Percentiles rank a stretch among this genome's conserved stretches.
Conservation (phyloP, 768 basidiomycete genomes). For the Panellus pusillus region DNA sequence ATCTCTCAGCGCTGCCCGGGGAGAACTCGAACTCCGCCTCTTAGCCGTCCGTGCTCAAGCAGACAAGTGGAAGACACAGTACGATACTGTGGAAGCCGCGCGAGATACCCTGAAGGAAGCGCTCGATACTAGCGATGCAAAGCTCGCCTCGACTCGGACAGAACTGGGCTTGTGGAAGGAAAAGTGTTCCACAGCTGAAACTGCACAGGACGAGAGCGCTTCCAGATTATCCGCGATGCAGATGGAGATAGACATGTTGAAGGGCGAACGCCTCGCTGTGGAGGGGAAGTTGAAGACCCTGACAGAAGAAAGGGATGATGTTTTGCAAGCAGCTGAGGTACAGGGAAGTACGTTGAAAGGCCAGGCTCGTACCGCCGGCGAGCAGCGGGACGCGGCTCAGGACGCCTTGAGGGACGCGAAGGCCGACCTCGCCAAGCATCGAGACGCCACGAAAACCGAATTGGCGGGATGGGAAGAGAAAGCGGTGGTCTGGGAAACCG, state of each 20-base stretch:
- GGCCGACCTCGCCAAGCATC: not conserved
- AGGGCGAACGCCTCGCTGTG: not conserved
- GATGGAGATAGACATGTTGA: not conserved
- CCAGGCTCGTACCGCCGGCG: not conserved
- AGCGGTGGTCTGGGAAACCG: not conserved
- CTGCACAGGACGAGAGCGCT: not conserved
- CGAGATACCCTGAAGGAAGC: slow-evolving; percentile 1
- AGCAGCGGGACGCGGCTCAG: not conserved
- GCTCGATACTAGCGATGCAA: not conserved
- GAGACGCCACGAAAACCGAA: not conserved
- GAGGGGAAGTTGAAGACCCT: not conserved
- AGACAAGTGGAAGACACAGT: not conserved
- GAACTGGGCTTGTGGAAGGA: slow-evolving; percentile 3
- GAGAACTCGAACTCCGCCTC: not conserved
- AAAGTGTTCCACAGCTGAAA: slow-evolving; percentile 1
- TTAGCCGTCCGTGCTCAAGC: not conserved
- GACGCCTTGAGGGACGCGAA: not conserved
- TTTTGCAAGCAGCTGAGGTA: not conserved
- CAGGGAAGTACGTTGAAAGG: not conserved
- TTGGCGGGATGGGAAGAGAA: slow-evolving; percentile 1
- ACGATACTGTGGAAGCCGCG: not conserved
- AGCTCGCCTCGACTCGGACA: not conserved
- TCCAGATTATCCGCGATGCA: not conserved
- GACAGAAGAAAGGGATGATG: not conserved
- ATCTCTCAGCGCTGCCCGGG: not conserved